These are phyloP conservation scores for Diaporthe velutina DNA, from an alignment of 2,329 filamentous ascomycete species.

Conservation along the genomic window DNA sequence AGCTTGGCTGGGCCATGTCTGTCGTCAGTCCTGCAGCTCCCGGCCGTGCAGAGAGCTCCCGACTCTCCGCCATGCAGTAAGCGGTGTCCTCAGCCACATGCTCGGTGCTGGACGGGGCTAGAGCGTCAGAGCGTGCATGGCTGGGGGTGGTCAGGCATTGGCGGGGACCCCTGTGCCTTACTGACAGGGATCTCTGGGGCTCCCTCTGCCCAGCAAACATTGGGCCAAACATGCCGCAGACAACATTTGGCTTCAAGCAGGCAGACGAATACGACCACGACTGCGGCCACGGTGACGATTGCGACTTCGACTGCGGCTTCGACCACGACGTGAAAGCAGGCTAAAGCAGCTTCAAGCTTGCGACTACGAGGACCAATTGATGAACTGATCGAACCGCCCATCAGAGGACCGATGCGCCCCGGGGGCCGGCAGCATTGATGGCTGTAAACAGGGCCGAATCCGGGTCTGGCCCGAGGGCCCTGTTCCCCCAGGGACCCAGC, in stretches of 20 bases:
- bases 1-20: conserved; percentile 19
- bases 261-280: conserved; percentile 2
- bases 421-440: conserved; percentile 57
- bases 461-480: conserved; percentile 66
- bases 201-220: conserved; percentile 21
- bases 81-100: conserved; percentile 27
- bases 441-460: conserved; percentile 51
- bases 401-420: conserved; percentile 45
- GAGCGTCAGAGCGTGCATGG: conserved; percentile 23
- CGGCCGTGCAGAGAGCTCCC: background rate
- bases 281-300: background rate
- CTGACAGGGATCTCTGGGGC: conserved; percentile 11
- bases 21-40: conserved; percentile 26
- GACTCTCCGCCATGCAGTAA: background rate
- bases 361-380: background rate
- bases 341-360: background rate
- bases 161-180: conserved; percentile 10
- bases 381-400: conserved; percentile 20
- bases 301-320: background rate
- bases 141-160: conserved; percentile 6
- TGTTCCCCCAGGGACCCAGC: conserved; percentile 83
- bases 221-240: conserved; percentile 6
- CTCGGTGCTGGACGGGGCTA: conserved; percentile 19
- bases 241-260: conserved; percentile 4
- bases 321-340: conserved; percentile 1